Conservation (phyloP, 345 rosid genomes). For the Pelargonium nanum region DNA sequence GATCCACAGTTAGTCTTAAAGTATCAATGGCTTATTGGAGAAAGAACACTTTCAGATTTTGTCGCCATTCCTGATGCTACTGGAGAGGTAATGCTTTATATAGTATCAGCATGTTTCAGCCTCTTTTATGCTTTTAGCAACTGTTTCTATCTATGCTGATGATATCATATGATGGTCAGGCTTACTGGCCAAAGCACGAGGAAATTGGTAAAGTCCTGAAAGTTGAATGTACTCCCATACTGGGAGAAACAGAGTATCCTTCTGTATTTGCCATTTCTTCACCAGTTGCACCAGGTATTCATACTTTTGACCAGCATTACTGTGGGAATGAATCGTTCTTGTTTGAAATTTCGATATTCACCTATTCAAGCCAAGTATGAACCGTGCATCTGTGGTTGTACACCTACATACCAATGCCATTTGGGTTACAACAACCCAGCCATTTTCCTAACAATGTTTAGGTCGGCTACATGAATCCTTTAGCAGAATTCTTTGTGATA, state of each 20-base stretch:
- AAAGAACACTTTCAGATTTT: slow-evolving; percentile 62
- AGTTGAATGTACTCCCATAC: slow-evolving; percentile 60
- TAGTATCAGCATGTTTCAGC: not conserved
- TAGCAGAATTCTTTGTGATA: no score
- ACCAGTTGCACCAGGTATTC: slow-evolving; percentile 67
- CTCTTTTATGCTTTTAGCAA: not conserved
- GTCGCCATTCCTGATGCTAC: slow-evolving; percentile 64
- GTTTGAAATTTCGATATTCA: slow-evolving; percentile 12
- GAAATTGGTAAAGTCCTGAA: slow-evolving; percentile 70
- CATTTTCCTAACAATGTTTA: no score
- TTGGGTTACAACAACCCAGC: no score
- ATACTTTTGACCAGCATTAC: slow-evolving; percentile 5
- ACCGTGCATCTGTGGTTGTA: not conserved
- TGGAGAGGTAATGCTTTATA: slow-evolving; percentile 46
- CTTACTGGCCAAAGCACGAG: slow-evolving; percentile 83
- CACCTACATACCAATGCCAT: not conserved
- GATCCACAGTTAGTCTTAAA: slow-evolving; percentile 49
- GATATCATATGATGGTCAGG: slow-evolving; percentile 29
- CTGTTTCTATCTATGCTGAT: not conserved
- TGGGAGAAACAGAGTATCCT: slow-evolving; percentile 66
- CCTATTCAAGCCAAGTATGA: no score
- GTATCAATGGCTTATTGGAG: slow-evolving; percentile 84
- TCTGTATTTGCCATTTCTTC: slow-evolving; percentile 72
- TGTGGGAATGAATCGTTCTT: slow-evolving; percentile 6
- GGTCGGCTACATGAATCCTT: no score